These are phyloP conservation scores for Lactarius hengduanensis DNA, from an alignment of 768 basidiomycete genomes.

Conservation along the genomic window DNA sequence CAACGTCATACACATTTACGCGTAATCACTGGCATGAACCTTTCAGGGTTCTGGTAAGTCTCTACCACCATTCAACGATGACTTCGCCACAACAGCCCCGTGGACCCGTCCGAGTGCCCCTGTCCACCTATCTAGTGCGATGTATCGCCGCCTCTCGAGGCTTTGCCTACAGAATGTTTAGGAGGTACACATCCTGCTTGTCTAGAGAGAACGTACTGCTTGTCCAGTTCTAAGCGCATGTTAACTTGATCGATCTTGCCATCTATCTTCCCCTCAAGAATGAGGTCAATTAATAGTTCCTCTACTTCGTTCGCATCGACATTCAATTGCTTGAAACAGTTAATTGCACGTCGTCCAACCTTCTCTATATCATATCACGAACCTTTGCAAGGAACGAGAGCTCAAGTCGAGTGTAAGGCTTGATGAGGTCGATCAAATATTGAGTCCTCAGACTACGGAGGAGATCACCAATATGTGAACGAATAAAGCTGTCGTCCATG, in stretches of 20 bases:
- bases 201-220: conserved; percentile 54
- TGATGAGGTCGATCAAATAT: conserved; percentile 97
- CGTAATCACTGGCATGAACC: not conserved
- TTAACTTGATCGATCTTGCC: conserved; percentile 96
- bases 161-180: conserved; percentile 56
- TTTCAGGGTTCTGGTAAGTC: conserved; percentile 18
- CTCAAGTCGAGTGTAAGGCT: conserved; percentile 94
- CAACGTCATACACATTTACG: conserved; percentile 7
- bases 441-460: conserved; percentile 92
- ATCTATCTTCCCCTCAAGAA: conserved; percentile 95
- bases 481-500: conserved; percentile 94
- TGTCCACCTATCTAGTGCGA: conserved; percentile 79
- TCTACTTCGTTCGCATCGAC: conserved; percentile 92
- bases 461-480: conserved; percentile 94
- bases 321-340: conserved; percentile 81
- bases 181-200: conserved; percentile 11
- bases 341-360: not conserved
- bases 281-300: conserved; percentile 88
- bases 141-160: conserved; percentile 83
- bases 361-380: conserved; percentile 20
- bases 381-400: conserved; percentile 92
- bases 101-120: conserved; percentile 78
- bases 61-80: conserved; percentile 37
- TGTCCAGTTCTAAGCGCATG: conserved; percentile 87
- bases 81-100: conserved; percentile 71